A percentile compares a stretch with the other conserved stretches of the same genome.
Conservation (phyloP, 2,329 filamentous ascomycete species). For the Berkeleyomyces rouxiae region DNA sequence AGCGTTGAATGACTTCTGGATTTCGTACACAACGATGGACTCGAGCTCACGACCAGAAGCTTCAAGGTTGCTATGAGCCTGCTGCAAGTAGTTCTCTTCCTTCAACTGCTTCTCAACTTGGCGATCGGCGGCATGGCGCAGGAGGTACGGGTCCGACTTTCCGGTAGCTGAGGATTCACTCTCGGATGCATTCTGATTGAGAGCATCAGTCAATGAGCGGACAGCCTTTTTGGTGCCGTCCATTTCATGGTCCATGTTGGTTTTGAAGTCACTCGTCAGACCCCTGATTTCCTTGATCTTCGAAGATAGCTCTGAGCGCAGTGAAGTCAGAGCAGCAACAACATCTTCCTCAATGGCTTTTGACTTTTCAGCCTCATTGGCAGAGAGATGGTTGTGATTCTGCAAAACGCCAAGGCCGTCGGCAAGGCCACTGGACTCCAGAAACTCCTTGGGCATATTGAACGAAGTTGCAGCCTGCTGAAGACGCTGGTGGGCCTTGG, state of each 20-base stretch:
- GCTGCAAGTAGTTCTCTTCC: slow-evolving; percentile 92
- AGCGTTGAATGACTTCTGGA: slow-evolving; percentile 94
- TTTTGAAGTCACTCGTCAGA: slow-evolving; percentile 89
- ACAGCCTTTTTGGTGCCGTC: slow-evolving; percentile 68
- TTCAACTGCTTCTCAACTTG: slow-evolving; percentile 87
- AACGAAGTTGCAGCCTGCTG: slow-evolving; percentile 74
- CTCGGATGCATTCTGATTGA: slow-evolving; percentile 67
- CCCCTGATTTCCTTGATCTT: slow-evolving; percentile 99
- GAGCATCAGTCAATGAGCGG: slow-evolving; percentile 60
- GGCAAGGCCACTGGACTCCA: slow-evolving; percentile 66
- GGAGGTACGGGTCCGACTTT: slow-evolving; percentile 81
- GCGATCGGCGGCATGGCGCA: slow-evolving; percentile 71
- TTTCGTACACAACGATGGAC: slow-evolving; percentile 89
- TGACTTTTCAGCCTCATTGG: slow-evolving; percentile 72
- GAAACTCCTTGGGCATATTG: slow-evolving; percentile 55
- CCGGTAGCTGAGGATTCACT: slow-evolving; percentile 51
- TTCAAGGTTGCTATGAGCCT: slow-evolving; percentile 91
- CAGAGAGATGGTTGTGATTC: slow-evolving; percentile 64
- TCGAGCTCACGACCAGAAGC: slow-evolving; percentile 88
- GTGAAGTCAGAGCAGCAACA: slow-evolving; percentile 66
- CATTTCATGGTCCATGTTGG: slow-evolving; percentile 88
- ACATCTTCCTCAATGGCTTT: slow-evolving; percentile 84
- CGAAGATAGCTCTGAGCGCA: slow-evolving; percentile 76
- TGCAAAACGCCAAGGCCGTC: slow-evolving; percentile 71
- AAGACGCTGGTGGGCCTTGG: slow-evolving; percentile 68